Conservation (phyloP, 2,329 filamentous ascomycete species). For the Trichoderma oligosporum region DNA sequence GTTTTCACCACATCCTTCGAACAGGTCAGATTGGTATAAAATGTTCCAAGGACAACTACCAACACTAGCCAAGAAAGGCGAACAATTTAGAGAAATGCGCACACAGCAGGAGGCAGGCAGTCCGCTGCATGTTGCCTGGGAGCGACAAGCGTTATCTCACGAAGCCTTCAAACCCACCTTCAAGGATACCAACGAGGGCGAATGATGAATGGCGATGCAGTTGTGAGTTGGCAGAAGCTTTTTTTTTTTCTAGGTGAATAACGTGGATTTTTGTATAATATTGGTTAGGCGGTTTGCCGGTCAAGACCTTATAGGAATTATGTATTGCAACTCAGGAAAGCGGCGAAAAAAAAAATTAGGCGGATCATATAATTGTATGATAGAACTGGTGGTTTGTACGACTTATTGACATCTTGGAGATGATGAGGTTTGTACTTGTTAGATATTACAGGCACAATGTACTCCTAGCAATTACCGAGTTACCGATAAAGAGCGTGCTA, state of each 20-base stretch:
- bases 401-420: not conserved
- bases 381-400: not conserved
- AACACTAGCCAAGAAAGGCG: slow-evolving; percentile 50
- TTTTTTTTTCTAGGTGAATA: not conserved
- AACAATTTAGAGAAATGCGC: slow-evolving; percentile 53
- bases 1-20: slow-evolving; percentile 40
- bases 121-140: slow-evolving; percentile 48
- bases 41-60: slow-evolving; percentile 44
- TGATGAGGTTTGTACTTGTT: too few relatives aligned
- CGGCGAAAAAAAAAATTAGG: not conserved
- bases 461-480: too few relatives aligned
- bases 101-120: slow-evolving; percentile 48
- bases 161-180: not conserved
- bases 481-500: too few relatives aligned
- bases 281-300: not conserved
- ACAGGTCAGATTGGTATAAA: slow-evolving; percentile 44
- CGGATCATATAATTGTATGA: not conserved
- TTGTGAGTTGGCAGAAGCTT: not conserved
- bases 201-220: not conserved
- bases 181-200: not conserved
- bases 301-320: too few relatives aligned
- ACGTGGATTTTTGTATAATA: not conserved
- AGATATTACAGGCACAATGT: too few relatives aligned
- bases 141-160: slow-evolving; percentile 29
- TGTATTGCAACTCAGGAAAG: not conserved